phyloP scores from a whole-genome alignment of 2,329 filamentous ascomycete species.

The Karstenula rhodostoma region DNA sequence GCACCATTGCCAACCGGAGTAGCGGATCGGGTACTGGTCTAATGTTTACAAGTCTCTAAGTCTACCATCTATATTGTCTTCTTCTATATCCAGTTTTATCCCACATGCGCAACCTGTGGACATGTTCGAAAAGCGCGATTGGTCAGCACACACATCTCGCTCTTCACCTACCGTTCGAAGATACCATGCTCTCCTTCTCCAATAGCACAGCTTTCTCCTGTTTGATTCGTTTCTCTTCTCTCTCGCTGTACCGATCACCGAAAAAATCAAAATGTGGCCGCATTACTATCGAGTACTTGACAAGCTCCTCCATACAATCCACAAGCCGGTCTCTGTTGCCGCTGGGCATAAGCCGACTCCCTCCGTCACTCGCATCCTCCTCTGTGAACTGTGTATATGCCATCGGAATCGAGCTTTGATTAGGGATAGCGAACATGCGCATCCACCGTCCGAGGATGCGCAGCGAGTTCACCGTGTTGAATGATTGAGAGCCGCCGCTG shows the following conservation, averaged over 20 bases:
- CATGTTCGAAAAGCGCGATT: not conserved
- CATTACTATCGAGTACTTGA: constrained; percentile 74
- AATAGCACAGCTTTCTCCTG: not conserved
- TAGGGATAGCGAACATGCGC: constrained; percentile 73
- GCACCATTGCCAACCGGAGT: too few relatives aligned
- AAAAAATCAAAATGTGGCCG: constrained; percentile 68
- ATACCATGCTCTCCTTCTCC: not conserved
- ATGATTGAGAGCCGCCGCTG: constrained; percentile 70
- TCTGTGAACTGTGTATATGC: constrained; percentile 70
- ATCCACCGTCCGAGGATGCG: constrained; percentile 73
- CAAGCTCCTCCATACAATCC: constrained; percentile 75
- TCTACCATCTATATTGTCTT: too few relatives aligned
- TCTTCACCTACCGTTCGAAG: not conserved
- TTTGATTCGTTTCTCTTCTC: constrained; percentile 50
- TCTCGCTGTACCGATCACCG: constrained; percentile 69
- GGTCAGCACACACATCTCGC: not conserved
- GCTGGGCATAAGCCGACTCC: constrained; percentile 63
- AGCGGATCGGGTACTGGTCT: too few relatives aligned
- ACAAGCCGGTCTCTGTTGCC: constrained; percentile 67
- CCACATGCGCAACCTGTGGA: not conserved
- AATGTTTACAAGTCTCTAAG: too few relatives aligned
- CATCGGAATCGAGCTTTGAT: constrained; percentile 70
- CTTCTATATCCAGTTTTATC: not conserved
- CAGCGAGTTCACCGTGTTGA: constrained; percentile 73
- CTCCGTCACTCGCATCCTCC: constrained; percentile 53